Conservation (phyloP, 1,284 basidiomycete species). For the Marasmius sp. region DNA sequence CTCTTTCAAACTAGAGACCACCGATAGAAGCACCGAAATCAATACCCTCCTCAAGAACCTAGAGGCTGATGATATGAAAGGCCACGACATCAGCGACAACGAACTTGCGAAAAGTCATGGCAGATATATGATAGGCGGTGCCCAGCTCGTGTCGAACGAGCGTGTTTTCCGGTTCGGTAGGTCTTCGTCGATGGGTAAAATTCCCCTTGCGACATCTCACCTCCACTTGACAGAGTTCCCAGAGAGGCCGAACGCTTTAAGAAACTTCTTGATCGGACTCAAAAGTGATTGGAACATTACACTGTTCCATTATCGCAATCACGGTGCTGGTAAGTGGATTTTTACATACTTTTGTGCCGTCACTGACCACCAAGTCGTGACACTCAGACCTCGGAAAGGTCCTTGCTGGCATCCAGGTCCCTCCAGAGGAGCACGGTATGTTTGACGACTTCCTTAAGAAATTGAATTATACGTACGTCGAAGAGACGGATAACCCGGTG, state of each 20-base stretch:
- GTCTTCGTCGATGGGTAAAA: constrained; percentile 26
- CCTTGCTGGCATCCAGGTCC: constrained; percentile 92
- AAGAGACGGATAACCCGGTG: constrained; percentile 91
- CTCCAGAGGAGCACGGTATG: constrained; percentile 32
- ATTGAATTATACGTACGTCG: constrained; percentile 70
- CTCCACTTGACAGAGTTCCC: constrained; percentile 77
- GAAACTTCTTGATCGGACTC: constrained; percentile 85
- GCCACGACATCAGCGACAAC: constrained; percentile 89
- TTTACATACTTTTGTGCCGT: constrained; percentile 2
- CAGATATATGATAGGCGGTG: constrained; percentile 92
- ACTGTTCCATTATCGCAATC: constrained; percentile 97
- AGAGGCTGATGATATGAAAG: constrained; percentile 72
- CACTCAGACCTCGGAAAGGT: constrained; percentile 84
- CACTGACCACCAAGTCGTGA: constrained; percentile 12
- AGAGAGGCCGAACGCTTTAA: constrained; percentile 89
- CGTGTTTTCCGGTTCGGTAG: constrained; percentile 91
- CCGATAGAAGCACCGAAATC: constrained; percentile 68
- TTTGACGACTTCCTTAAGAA: constrained; percentile 19
- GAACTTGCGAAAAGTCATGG: constrained; percentile 96
- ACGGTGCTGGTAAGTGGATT: constrained; percentile 78
- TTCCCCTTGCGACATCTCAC: constrained; percentile 4
- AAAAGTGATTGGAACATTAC: constrained; percentile 93
- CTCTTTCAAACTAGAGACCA: constrained; percentile 83
- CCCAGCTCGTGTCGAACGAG: constrained; percentile 77
- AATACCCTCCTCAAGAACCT: constrained; percentile 63